Percentiles rank a stretch among this genome's conserved stretches.
These are phyloP conservation scores for Dryas drummondii DNA, from an alignment of 306 rosid genomes.

Conservation along the genomic window DNA sequence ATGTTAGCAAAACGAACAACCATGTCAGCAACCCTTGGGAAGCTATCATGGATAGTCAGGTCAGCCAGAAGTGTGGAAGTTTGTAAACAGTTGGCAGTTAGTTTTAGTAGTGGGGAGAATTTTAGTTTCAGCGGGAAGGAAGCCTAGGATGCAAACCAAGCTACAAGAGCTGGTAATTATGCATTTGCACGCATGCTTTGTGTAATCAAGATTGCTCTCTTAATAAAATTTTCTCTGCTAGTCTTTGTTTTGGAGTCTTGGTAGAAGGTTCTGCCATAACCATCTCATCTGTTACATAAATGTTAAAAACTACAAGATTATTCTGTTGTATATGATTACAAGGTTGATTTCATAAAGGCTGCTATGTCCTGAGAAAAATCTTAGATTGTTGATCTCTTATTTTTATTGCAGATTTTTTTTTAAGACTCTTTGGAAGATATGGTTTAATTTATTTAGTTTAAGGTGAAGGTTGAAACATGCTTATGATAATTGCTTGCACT, in stretches of 20 bases:
- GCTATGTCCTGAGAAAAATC: neutral
- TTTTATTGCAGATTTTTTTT: neutral
- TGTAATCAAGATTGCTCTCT: neutral
- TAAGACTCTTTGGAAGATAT: neutral
- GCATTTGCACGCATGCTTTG: neutral
- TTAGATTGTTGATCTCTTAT: neutral
- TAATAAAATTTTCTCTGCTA: neutral
- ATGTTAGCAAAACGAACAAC: neutral
- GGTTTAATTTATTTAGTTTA: neutral
- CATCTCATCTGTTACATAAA: neutral
- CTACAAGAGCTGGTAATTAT: neutral
- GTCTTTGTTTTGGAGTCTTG: neutral
- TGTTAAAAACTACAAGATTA: too few species aligned
- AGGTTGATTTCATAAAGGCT: neutral
- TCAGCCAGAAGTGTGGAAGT: neutral
- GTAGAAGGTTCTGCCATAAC: neutral
- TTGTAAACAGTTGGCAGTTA: neutral
- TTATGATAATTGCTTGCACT: neutral
- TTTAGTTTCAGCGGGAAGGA: neutral
- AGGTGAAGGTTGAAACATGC: neutral
- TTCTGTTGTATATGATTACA: neutral
- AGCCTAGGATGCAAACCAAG: slow-evolving; percentile 6
- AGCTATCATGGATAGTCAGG: slow-evolving; percentile 1
- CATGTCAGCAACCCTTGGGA: neutral
- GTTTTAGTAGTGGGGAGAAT: neutral